These are phyloP conservation scores for Xenosphaeropsis pyriputrescens DNA, from an alignment of 2,329 filamentous ascomycete species.

Conservation along the genomic window DNA sequence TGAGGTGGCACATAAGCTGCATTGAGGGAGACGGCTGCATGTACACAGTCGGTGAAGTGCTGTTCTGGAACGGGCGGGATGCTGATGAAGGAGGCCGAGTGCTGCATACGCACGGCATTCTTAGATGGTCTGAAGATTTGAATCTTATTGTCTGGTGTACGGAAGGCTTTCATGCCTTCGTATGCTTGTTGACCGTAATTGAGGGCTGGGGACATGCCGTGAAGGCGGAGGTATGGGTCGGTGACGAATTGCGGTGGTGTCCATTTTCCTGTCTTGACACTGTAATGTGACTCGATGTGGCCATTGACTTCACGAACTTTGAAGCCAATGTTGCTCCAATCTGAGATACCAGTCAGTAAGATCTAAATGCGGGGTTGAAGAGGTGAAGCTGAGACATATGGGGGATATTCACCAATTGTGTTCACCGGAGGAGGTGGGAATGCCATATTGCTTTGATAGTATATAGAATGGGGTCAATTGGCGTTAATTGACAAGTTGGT, in stretches of 20 bases:
- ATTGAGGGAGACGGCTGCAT: slow-evolving; percentile 73
- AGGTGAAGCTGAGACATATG: background rate
- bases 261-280: slow-evolving; percentile 61
- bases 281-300: slow-evolving; percentile 82
- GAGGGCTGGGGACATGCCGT: slow-evolving; percentile 87
- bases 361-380: background rate
- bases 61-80: slow-evolving; percentile 67
- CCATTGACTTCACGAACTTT: slow-evolving; percentile 89
- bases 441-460: slow-evolving; percentile 15
- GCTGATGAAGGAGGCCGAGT: slow-evolving; percentile 71
- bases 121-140: slow-evolving; percentile 76
- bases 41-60: slow-evolving; percentile 62
- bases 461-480: no score
- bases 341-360: slow-evolving; percentile 23
- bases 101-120: slow-evolving; percentile 74
- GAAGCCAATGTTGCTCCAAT: slow-evolving; percentile 92
- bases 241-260: slow-evolving; percentile 62
- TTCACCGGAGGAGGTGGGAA: slow-evolving; percentile 69
- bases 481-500: no score
- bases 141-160: slow-evolving; percentile 56
- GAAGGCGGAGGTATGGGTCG: slow-evolving; percentile 75
- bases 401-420: slow-evolving; percentile 48
- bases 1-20: slow-evolving; percentile 86
- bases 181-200: slow-evolving; percentile 98
- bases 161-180: slow-evolving; percentile 97